Evolutionary conservation across 768 basidiomycete genomes (phyloP).

Genomic region (Rhizopogon salebrosus): DNA sequence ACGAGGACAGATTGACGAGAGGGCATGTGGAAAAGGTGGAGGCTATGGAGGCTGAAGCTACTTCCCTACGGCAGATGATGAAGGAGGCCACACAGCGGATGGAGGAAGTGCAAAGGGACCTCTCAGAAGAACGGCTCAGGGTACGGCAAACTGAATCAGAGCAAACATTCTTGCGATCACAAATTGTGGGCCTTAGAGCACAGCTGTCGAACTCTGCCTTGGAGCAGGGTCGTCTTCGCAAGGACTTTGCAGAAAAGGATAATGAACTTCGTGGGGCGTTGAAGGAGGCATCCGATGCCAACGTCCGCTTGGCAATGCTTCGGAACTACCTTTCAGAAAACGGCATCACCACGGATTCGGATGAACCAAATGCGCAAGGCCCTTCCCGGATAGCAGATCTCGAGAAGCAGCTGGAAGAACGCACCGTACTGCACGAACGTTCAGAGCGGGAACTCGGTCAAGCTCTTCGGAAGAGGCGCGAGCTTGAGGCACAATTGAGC

Average conservation of each 20-base stretch:
- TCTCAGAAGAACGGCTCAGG: constrained; percentile 63
- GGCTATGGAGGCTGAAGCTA: constrained; percentile 73
- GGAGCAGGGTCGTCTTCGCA: constrained; percentile 65
- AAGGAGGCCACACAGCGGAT: constrained; percentile 69
- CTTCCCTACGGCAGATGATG: constrained; percentile 73
- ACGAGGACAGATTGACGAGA: constrained; percentile 71
- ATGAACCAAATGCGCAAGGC: constrained; percentile 41
- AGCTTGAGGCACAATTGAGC: constrained; percentile 66
- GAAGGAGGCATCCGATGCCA: constrained; percentile 63
- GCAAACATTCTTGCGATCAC: constrained; percentile 59
- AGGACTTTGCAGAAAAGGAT: constrained; percentile 66
- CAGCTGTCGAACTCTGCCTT: constrained; percentile 66
- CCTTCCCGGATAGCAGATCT: constrained; percentile 60
- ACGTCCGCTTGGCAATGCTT: constrained; percentile 71
- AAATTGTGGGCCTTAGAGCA: constrained; percentile 66
- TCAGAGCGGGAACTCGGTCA: constrained; percentile 73
- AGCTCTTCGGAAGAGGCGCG: constrained; percentile 60
- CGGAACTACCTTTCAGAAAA: constrained; percentile 86
- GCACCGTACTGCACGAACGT: constrained; percentile 64
- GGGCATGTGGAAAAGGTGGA: constrained; percentile 80
- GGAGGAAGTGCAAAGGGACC: constrained; percentile 62
- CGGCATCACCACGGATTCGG: constrained; percentile 76
- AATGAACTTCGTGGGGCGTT: constrained; percentile 54
- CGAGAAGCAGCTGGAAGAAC: constrained; percentile 73
- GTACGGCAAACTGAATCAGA: constrained; percentile 62